Conservation (phyloP, 2,329 filamentous ascomycete genomes). For the Dryadomyces quercus-mongolicae region DNA sequence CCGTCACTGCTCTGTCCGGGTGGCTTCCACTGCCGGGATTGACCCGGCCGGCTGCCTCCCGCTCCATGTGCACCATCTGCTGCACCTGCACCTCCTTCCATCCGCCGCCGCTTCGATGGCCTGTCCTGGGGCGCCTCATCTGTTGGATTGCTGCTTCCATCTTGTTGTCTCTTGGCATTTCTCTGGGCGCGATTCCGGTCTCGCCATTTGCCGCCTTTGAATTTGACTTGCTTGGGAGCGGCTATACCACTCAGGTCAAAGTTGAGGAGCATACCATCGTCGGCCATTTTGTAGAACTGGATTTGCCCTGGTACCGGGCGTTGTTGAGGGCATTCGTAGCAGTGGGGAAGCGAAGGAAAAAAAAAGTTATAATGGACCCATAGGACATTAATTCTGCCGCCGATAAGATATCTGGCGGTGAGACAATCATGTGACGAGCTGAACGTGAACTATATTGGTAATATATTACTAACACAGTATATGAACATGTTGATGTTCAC, state of each 20-base stretch:
- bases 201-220: constrained; percentile 89
- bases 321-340: neutral
- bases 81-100: constrained; percentile 13
- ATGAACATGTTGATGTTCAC: too few relatives aligned
- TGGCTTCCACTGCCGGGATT: neutral
- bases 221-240: constrained; percentile 48
- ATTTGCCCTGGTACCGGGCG: neutral
- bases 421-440: too few relatives aligned
- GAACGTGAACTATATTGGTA: too few relatives aligned
- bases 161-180: constrained; percentile 23
- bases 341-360: neutral
- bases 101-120: constrained; percentile 17
- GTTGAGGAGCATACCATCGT: constrained; percentile 91
- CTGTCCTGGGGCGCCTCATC: neutral
- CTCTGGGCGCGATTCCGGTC: constrained; percentile 75
- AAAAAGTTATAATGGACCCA: neutral
- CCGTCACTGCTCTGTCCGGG: neutral
- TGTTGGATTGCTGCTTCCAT: neutral
- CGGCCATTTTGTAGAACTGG: constrained; percentile 50
- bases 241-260: constrained; percentile 66
- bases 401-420: neutral
- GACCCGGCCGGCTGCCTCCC: neutral
- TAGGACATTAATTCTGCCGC: neutral
- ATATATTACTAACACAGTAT: too few relatives aligned
- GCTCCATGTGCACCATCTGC: constrained; percentile 4